phyloP scores from a whole-genome alignment of 2,329 filamentous ascomycete genomes.

The Exserohilum rostratum region DNA sequence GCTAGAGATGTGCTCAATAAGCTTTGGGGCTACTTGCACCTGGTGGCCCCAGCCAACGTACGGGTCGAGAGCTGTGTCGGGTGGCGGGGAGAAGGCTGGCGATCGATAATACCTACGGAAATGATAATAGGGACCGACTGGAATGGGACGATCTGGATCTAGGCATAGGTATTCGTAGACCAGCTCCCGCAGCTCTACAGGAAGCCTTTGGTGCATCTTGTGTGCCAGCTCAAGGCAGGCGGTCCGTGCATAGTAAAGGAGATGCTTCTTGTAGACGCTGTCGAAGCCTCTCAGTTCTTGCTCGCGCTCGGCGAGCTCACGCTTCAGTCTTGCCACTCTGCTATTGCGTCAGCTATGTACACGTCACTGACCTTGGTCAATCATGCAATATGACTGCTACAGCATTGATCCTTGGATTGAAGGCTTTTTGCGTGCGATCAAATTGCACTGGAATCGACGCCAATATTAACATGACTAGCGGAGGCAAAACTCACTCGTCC shows the following conservation, averaged over 20 bases:
- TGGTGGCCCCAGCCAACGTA: neutral
- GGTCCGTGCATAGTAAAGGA: constrained; percentile 13
- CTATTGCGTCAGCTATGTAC: neutral
- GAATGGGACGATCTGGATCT: constrained; percentile 25
- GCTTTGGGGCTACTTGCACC: neutral
- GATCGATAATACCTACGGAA: constrained; percentile 21
- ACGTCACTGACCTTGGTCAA: neutral
- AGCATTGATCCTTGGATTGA: neutral
- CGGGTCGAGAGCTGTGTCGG: too few relatives aligned
- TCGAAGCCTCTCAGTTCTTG: neutral
- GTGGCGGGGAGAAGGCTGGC: neutral
- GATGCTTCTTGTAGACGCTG: neutral
- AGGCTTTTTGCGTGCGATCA: neutral
- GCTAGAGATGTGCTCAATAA: neutral
- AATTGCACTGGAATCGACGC: neutral
- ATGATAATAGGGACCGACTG: constrained; percentile 32
- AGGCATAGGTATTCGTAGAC: constrained; percentile 32
- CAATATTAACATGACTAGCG: too few relatives aligned
- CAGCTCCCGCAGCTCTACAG: constrained; percentile 25
- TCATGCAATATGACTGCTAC: neutral
- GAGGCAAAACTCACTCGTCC: constrained; percentile 3
- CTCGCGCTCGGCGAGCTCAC: constrained; percentile 2
- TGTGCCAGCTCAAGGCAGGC: constrained; percentile 21
- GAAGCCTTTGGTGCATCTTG: constrained; percentile 29
- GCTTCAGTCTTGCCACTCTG: constrained; percentile 7